Percentiles rank a stretch among this genome's conserved stretches.
Conservation (phyloP, 2,329 filamentous ascomycete species). For the Sporothrix pseudoabietina region DNA sequence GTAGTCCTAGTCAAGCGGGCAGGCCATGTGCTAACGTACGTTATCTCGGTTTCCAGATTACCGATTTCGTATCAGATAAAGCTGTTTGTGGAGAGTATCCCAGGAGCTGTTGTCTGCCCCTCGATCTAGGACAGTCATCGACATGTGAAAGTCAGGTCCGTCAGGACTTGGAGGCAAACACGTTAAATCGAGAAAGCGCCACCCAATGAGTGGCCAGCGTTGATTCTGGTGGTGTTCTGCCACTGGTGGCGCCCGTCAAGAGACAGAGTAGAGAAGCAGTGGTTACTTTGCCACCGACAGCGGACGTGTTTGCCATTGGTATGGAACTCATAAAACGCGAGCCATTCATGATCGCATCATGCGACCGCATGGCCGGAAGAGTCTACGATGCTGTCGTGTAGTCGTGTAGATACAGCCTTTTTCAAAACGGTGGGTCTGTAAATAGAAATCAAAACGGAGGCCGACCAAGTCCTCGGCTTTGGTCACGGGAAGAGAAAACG, state of each 20-base stretch:
- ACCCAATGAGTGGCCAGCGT: neutral
- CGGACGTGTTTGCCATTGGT: neutral
- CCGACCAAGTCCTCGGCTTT: neutral
- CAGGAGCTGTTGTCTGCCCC: neutral
- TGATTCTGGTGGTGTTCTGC: neutral
- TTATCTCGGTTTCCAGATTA: neutral
- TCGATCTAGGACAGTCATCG: neutral
- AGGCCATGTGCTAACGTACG: no score
- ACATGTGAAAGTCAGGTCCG: slow-evolving; percentile 15
- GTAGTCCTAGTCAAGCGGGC: neutral
- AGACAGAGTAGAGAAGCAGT: neutral
- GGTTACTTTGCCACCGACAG: neutral
- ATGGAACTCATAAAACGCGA: neutral
- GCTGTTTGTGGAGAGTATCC: neutral
- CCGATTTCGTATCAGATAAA: neutral
- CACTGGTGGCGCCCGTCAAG: neutral
- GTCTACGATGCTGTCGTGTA: neutral
- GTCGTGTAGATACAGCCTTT: neutral
- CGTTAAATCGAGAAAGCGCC: neutral
- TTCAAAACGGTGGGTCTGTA: neutral
- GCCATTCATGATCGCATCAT: neutral
- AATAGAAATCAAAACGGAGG: neutral
- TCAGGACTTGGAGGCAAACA: neutral
- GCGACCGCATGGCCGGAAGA: neutral
- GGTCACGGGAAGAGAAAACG: neutral